Base-by-base conservation (phyloP, 768 basidiomycete species). In the Tephrocybe rancida region DNA sequence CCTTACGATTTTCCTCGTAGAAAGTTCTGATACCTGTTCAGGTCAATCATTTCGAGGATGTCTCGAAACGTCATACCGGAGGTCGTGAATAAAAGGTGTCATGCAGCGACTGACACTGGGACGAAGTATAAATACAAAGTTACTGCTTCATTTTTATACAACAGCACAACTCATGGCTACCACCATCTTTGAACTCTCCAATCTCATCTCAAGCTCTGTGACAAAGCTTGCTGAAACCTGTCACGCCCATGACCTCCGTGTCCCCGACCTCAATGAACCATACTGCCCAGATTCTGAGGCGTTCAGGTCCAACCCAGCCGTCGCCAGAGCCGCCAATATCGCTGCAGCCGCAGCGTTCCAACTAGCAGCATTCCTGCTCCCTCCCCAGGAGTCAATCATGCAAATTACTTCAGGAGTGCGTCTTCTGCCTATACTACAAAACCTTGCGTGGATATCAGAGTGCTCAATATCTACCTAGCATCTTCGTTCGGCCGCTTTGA, bases 341-440 rank as follows among this genome's bases (percentile, higher is more conserved):
- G 61, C 70, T 35, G 62, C 63, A 24, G 64, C 72, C 3, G 73
- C 73, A 2, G 70, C 72, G 4, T 51, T 61, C 13, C 73, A 74
- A 46, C 65, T 74, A 3, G 61, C 66, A 14, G 64, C 68, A 5
- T 63, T 60, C 22, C 56, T 71, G 1, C 48, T 64, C 0, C 62
- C 71, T n/a, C 67, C 71, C 2, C 59, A 61, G 10, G 54, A 58
- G 29, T 56, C 64, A 22, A 25, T 70, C 22, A 59, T 55, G 22
- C 57, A 55, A 37, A 41, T 60, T 13, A 58, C 64, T 5, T 50
- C 52, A 14, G 68, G 68, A 4, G 68, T 69, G 24, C 55, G 69
- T 56, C 26, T 8, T n/a, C n/a, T n/a, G n/a, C 26, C 21, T 19
- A 11, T n/a, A 35, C 22, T 26, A n/a, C n/a, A n/a, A n/a, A n/a